Evolutionary conservation across 2,329 filamentous ascomycete species (phyloP).

Genomic region (Fusarium redolens): DNA sequence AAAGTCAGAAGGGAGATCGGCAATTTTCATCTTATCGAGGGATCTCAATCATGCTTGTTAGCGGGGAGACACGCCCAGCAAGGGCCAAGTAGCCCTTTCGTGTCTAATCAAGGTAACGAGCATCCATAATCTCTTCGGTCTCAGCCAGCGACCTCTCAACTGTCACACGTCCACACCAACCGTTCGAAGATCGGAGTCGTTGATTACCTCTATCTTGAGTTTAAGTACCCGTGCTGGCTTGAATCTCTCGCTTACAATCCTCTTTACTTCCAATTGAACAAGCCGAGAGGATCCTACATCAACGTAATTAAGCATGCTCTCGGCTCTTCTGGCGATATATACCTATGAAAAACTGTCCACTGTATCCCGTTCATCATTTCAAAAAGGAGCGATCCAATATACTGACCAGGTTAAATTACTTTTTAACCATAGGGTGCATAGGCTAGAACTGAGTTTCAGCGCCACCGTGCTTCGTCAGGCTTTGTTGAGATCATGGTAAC

Average conservation of each 20-base stretch:
- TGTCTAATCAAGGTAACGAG: constrained; percentile 11
- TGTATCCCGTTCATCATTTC: not conserved
- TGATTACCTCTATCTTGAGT: not conserved
- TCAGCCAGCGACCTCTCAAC: not conserved
- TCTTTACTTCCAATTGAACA: not conserved
- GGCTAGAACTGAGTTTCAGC: not conserved
- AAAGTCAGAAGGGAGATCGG: constrained; percentile 1
- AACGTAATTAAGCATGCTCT: not conserved
- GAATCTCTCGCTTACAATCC: not conserved
- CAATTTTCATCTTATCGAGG: constrained; percentile 6
- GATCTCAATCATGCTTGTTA: not conserved
- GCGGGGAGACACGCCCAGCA: not conserved
- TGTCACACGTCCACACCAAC: not conserved
- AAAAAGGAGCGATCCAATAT: constrained; percentile 6
- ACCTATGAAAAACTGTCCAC: not conserved
- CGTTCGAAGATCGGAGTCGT: not conserved
- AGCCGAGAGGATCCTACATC: not conserved
- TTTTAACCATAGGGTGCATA: not conserved
- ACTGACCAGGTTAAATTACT: not conserved
- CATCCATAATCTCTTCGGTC: not conserved
- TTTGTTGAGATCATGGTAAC: constrained; percentile 14
- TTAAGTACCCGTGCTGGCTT: not conserved
- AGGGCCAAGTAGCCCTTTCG: not conserved
- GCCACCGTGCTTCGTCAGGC: constrained; percentile 22
- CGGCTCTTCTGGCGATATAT: not conserved